These are phyloP conservation scores for Exophiala viscosa DNA, from an alignment of 2,329 filamentous ascomycete species.

Conservation along the genomic window DNA sequence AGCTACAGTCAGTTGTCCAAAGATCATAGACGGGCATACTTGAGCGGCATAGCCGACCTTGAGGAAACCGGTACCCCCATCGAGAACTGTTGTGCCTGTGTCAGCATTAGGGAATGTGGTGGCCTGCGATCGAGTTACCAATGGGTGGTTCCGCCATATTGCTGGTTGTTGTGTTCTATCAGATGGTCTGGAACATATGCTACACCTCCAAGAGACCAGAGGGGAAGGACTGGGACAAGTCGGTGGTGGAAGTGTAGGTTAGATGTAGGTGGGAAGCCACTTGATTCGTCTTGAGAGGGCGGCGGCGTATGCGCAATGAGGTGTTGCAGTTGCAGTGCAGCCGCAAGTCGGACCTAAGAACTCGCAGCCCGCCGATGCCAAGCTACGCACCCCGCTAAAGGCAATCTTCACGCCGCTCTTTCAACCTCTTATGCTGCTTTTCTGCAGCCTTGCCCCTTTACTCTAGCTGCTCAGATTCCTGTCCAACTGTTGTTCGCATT, in stretches of 20 bases:
- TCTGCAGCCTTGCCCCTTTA: neutral
- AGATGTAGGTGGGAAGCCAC: too few species aligned
- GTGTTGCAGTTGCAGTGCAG: neutral
- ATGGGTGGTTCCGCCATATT: slow-evolving; percentile 50
- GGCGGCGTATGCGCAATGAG: slow-evolving; percentile 5
- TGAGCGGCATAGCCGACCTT: slow-evolving; percentile 98
- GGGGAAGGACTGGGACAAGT: neutral
- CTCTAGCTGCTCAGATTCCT: neutral
- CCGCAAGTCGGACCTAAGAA: too few species aligned
- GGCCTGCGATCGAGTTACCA: slow-evolving; percentile 34
- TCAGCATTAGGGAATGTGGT: slow-evolving; percentile 30
- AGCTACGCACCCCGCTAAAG: neutral
- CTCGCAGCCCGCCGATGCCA: slow-evolving; percentile 2
- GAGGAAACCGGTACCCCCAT: slow-evolving; percentile 98
- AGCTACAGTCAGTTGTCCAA: neutral
- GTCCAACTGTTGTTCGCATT: too few species aligned
- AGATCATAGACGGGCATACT: slow-evolving; percentile 45
- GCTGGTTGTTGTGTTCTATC: neutral
- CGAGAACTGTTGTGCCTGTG: slow-evolving; percentile 67
- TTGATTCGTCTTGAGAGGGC: neutral
- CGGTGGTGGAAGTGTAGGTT: too few species aligned
- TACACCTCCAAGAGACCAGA: neutral
- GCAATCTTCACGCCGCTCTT: neutral
- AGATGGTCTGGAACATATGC: neutral
- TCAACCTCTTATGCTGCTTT: neutral